Base-by-base conservation (phyloP, 2,329 filamentous ascomycete genomes). In the Monilinia aucupariae region DNA sequence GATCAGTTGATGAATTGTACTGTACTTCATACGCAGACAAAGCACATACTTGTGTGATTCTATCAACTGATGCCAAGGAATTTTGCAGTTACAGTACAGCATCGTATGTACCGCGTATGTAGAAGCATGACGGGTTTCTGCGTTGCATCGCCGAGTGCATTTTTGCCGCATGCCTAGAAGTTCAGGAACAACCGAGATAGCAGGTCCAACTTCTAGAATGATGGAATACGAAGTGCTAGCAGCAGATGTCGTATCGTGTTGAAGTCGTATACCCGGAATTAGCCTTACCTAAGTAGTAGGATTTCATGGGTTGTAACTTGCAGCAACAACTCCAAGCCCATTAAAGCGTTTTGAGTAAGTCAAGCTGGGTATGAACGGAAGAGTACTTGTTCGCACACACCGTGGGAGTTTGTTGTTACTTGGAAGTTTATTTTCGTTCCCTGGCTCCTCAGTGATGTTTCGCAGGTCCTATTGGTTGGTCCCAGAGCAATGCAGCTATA, bases 11-110 rank as follows among this genome's bases (percentile, higher is more conserved):
- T 45, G 27, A 56, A 45, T 6, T 45, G 53, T 32, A 45, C 25
- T 32, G 39, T 32, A 45, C 27, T n/a, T n/a, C n/a, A 55, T 25
- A 43, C 39, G 32, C 27, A 32, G 53, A 17, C 20, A 39, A 39
- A 15, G 41, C 17, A n/a, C 27, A 27, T 17, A 34, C 27, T 56
- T 56, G n/a, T 45, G 39, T 56, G 13, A 25, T 25, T 30, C 13
- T n/a, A 45, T 56, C 27, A 39, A 34, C 32, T 56, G 53, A 56
- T 45, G 53, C 53, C 53, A 34, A 45, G 53, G 15, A 4, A 25
- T 17, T 15, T 7, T 56, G 10, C 27, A 55, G 52, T 43, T 22
- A 30, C 25, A 55, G 32, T 52, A 37, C 34, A 37, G 34, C 34
- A 30, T 52, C 50, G 50, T 39, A 53, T 15, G 34, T 41, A 41